These are phyloP conservation scores for Geotrichum macrosporum DNA, from an alignment of 1,139 yeast species.

Conservation along the genomic window DNA sequence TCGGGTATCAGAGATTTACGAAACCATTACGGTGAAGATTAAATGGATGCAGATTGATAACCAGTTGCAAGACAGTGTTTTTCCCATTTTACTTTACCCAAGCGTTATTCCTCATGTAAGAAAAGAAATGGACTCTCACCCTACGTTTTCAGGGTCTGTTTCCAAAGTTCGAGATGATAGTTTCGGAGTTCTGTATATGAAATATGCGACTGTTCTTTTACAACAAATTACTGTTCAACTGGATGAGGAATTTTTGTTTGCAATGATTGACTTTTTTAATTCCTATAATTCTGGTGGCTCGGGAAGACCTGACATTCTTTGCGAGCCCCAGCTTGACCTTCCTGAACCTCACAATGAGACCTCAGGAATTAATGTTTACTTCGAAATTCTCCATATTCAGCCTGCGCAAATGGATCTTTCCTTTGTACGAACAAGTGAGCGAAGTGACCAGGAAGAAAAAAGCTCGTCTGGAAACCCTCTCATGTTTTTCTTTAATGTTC, in stretches of 20 bases:
- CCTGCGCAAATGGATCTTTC: conserved; percentile 86
- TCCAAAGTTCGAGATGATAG: conserved; percentile 81
- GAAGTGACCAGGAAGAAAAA: conserved; percentile 55
- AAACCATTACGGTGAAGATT: conserved; percentile 69
- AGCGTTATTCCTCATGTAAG: conserved; percentile 80
- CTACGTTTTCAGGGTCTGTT: conserved; percentile 79
- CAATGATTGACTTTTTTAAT: conserved; percentile 69
- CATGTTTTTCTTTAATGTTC: conserved; percentile 67
- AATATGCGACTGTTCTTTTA: conserved; percentile 79
- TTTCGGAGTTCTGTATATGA: conserved; percentile 84
- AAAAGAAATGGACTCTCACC: conserved; percentile 80
- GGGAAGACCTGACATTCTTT: conserved; percentile 40
- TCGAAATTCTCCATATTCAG: conserved; percentile 87
- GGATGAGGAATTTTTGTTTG: conserved; percentile 88
- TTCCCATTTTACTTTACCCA: conserved; percentile 84
- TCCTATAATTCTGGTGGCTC: conserved; percentile 31
- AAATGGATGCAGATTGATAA: conserved; percentile 96
- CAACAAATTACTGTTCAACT: conserved; percentile 91
- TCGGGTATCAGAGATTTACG: conserved; percentile 79
- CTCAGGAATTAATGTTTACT: conserved; percentile 70
- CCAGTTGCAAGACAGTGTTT: conserved; percentile 80
- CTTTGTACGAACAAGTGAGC: conserved; percentile 76
- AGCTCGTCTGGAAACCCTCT: conserved; percentile 54
- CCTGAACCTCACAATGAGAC: conserved; percentile 67
- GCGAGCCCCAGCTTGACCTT: conserved; percentile 57